Conservation (phyloP, 2,329 filamentous ascomycete species). For the Nigrograna mackinnonii region DNA sequence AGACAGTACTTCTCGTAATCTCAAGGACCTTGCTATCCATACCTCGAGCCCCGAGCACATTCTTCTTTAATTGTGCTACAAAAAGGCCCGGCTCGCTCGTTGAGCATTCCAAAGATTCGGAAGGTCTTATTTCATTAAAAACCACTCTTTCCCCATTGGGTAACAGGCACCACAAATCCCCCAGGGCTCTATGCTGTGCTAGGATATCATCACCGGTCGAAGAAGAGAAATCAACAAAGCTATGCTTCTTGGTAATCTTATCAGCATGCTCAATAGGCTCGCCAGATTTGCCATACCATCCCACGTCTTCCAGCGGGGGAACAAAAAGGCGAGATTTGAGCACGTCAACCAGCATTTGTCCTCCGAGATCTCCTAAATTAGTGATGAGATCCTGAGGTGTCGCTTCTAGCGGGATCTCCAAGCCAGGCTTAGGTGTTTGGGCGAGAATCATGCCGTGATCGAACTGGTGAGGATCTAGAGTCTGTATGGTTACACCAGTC, state of each 20-base stretch:
- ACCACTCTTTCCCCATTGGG: constrained; percentile 32
- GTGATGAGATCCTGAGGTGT: constrained; percentile 56
- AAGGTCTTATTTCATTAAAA: constrained; percentile 7
- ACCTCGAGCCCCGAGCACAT: no score
- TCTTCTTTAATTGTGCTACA: no score
- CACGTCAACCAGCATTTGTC: constrained; percentile 69
- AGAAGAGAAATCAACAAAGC: constrained; percentile 62
- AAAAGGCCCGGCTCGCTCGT: neutral
- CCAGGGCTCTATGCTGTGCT: constrained; percentile 63
- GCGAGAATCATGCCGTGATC: constrained; percentile 78
- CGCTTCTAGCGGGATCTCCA: constrained; percentile 53
- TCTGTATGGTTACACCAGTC: constrained; percentile 85
- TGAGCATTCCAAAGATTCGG: neutral
- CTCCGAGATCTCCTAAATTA: constrained; percentile 65
- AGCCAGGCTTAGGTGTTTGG: constrained; percentile 62
- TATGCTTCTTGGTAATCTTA: constrained; percentile 71
- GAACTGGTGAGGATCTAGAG: constrained; percentile 74
- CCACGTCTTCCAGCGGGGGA: constrained; percentile 55
- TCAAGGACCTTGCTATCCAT: neutral
- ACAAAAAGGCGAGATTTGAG: constrained; percentile 68
- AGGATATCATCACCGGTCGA: constrained; percentile 61
- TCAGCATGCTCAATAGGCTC: constrained; percentile 59
- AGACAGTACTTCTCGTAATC: neutral
- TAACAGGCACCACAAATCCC: constrained; percentile 64
- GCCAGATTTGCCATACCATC: constrained; percentile 25